A percentile compares a stretch with the other conserved stretches of the same genome.
Conservation (phyloP, 1,284 basidiomycete genomes). For the Fomes fomentarius region DNA sequence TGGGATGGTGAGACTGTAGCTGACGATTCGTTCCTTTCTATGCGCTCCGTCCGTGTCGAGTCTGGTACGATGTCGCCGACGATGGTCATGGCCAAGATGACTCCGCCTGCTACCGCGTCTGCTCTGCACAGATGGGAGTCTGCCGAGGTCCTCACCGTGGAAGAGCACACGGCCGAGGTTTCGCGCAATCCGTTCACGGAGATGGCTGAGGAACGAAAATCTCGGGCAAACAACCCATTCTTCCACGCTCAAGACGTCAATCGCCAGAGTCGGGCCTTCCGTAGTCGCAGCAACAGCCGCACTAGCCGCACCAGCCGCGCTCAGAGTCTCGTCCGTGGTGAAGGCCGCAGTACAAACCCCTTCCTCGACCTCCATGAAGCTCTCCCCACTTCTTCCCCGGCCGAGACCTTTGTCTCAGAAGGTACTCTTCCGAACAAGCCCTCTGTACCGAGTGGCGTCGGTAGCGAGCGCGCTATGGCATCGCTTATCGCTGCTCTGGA, state of each 20-base stretch:
- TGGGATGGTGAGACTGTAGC: constrained; percentile 58
- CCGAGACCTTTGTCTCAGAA: constrained; percentile 13
- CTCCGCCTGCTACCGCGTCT: constrained; percentile 54
- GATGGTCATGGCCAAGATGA: constrained; percentile 55
- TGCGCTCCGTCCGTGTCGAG: constrained; percentile 43
- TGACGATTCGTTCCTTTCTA: constrained; percentile 53
- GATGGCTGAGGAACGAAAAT: constrained; percentile 38
- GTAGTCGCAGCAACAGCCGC: constrained; percentile 32
- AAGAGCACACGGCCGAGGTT: constrained; percentile 31
- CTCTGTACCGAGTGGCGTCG: constrained; percentile 29
- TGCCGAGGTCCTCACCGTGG: constrained; percentile 63
- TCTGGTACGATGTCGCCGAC: constrained; percentile 50
- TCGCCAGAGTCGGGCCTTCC: constrained; percentile 22
- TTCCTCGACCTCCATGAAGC: constrained; percentile 36
- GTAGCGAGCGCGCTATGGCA: constrained; percentile 54
- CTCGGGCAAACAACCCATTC: constrained; percentile 63
- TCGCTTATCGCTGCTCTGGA: constrained; percentile 68
- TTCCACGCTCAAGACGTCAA: constrained; percentile 50
- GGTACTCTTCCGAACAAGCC: constrained; percentile 23
- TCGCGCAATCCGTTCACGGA: constrained; percentile 48
- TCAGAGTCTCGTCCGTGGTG: constrained; percentile 17
- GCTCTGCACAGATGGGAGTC: constrained; percentile 68
- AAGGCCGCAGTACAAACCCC: constrained; percentile 35
- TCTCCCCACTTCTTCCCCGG: constrained; percentile 19
- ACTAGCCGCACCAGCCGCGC: constrained; percentile 28